Conservation (phyloP, 2,329 filamentous ascomycete species). For the Verticillium nubilum region DNA sequence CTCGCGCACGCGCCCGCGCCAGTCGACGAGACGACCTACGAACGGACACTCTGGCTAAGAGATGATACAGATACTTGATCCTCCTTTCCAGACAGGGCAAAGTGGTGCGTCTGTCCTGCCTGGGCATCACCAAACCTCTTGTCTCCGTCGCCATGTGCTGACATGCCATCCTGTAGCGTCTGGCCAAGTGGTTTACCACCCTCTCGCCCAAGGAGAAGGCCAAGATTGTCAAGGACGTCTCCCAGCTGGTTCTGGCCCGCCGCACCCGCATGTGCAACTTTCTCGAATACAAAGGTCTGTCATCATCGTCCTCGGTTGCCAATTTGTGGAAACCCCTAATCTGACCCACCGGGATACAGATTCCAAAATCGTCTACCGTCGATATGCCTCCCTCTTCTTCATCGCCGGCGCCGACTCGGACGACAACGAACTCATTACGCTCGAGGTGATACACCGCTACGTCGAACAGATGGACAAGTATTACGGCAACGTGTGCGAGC, state of each 20-base stretch:
- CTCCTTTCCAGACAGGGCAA: constrained; percentile 97
- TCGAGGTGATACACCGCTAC: constrained; percentile 98
- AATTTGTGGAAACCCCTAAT: neutral
- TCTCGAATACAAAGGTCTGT: constrained; percentile 93
- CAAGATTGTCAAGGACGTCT: constrained; percentile 99
- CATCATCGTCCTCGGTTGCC: neutral
- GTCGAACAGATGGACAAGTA: constrained; percentile 99
- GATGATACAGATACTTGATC: constrained; percentile 75
- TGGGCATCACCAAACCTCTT: neutral
- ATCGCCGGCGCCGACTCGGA: constrained; percentile 96
- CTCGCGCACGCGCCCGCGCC: constrained; percentile 1
- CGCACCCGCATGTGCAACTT: constrained; percentile 99
- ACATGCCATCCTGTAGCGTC: constrained; percentile 55
- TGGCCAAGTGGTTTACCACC: constrained; percentile 99
- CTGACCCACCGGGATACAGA: constrained; percentile 47
- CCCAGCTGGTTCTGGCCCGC: constrained; percentile 90
- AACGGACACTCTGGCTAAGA: constrained; percentile 6
- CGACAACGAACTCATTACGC: constrained; percentile 96
- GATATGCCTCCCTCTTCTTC: constrained; percentile 98
- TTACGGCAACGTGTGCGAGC: constrained; percentile 98
- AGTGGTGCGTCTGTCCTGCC: constrained; percentile 65
- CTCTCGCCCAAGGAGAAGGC: constrained; percentile 97
- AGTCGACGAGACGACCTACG: constrained; percentile 1
- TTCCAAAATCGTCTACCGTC: constrained; percentile 96
- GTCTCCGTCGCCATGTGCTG: neutral